These are phyloP conservation scores for Cordyceps cicadae DNA, from an alignment of 2,329 filamentous ascomycete genomes.

Conservation along the genomic window DNA sequence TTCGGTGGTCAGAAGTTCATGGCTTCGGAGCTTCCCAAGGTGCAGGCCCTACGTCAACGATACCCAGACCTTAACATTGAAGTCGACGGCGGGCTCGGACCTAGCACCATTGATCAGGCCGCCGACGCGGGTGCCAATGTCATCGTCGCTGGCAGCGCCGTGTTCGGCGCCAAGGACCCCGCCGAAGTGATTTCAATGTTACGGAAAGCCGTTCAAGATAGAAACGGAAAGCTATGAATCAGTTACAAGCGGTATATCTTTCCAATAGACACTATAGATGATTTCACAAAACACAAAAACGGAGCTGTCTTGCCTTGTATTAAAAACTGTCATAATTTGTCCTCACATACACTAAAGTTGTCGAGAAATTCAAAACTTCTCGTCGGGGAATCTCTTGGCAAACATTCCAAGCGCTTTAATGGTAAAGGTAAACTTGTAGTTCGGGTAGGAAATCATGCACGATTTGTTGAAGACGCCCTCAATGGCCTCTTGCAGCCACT, in stretches of 20 bases:
- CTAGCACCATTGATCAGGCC: conserved; percentile 84
- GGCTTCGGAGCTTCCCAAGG: conserved; percentile 90
- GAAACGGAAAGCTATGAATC: conserved; percentile 30
- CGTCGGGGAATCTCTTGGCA: conserved; percentile 60
- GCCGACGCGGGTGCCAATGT: conserved; percentile 95
- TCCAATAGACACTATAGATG: neutral
- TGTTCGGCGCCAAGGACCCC: conserved; percentile 88
- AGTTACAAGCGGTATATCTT: neutral
- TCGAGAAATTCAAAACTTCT: conserved; percentile 34
- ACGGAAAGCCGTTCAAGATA: conserved; percentile 67
- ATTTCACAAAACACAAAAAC: conserved; percentile 4
- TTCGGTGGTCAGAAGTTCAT: conserved; percentile 99
- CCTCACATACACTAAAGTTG: neutral
- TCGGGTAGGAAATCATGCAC: conserved; percentile 98
- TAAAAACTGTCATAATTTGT: neutral
- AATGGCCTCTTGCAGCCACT: conserved; percentile 92
- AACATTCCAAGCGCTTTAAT: conserved; percentile 93
- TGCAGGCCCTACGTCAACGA: conserved; percentile 67
- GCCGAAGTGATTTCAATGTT: conserved; percentile 77
- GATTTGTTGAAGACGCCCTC: conserved; percentile 99
- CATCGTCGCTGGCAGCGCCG: conserved; percentile 91
- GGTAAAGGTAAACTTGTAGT: conserved; percentile 96
- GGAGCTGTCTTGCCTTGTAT: neutral
- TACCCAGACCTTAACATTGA: conserved; percentile 96
- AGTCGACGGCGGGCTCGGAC: conserved; percentile 86